phyloP scores from a whole-genome alignment of 2,329 filamentous ascomycete species.

The Bipolaris gigantea region DNA sequence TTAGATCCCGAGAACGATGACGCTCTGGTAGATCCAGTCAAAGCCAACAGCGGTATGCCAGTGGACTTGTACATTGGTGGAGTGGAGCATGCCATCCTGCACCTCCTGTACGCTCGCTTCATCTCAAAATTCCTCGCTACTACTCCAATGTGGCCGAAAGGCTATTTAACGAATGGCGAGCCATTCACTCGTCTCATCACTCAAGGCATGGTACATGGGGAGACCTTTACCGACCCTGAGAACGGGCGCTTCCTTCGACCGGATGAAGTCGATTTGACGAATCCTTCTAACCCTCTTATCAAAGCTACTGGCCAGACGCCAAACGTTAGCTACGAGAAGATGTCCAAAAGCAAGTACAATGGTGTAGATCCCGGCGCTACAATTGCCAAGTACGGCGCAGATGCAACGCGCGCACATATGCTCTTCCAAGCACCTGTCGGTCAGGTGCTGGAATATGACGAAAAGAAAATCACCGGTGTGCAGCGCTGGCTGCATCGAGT shows the following conservation, averaged over 20 bases:
- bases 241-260: slow-evolving; percentile 77
- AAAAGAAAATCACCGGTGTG: slow-evolving; percentile 76
- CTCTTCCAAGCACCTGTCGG: slow-evolving; percentile 84
- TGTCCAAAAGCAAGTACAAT: slow-evolving; percentile 95
- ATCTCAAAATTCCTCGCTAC: slow-evolving; percentile 81
- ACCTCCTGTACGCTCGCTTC: slow-evolving; percentile 86
- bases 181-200: slow-evolving; percentile 82
- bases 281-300: slow-evolving; percentile 62
- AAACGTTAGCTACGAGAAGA: slow-evolving; percentile 77
- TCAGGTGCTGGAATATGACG: slow-evolving; percentile 87
- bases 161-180: slow-evolving; percentile 56
- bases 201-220: slow-evolving; percentile 92
- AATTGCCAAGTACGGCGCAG: slow-evolving; percentile 75
- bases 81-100: slow-evolving; percentile 87
- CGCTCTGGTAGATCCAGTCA: slow-evolving; percentile 63
- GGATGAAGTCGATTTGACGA: slow-evolving; percentile 68
- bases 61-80: slow-evolving; percentile 90
- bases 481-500: slow-evolving; percentile 77
- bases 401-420: slow-evolving; percentile 82
- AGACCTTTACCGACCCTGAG: slow-evolving; percentile 73
- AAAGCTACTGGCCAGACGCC: slow-evolving; percentile 61
- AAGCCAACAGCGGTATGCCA: slow-evolving; percentile 62
- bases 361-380: slow-evolving; percentile 78
- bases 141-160: slow-evolving; percentile 50
- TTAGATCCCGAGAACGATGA: slow-evolving; percentile 68